Evolutionary conservation across 2,329 filamentous ascomycete genomes (phyloP), one percentile per base, ranked within the genome.

Genomic region (Cladosporium phlei): DNA sequence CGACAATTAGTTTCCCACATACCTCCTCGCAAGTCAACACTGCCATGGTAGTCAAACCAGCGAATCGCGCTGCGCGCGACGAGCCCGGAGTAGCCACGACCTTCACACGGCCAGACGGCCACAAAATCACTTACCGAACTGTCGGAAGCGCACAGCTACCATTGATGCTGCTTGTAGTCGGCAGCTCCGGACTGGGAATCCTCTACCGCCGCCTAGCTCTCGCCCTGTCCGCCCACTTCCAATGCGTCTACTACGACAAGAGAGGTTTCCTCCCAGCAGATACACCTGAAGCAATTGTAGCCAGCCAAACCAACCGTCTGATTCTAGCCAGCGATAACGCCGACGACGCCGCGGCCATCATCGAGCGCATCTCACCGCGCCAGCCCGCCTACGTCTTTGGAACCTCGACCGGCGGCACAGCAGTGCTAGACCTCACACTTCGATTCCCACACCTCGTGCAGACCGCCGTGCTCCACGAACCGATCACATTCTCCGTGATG

Each of bases 331-430:
- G 17, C 9, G 16, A 28, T 11, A 29, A 66, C 39, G 63, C 58
- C 27, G 56, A 65, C 38, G 64, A 66, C 46, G 57, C 62, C 10
- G 47, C 53, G 3, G 38, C 29, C 5, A 53, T 50, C n/a, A 46
- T 52, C 30, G 21, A 45, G 19, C 38, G 46, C 16, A 11, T 45
- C n/a, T 51, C 49, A 12, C 46, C 46, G 10, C 5, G 24, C 11
- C n/a, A 39, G 17, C 37, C 37, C 5, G 37, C 29, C 10, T 29
- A 27, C 37, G 37, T 39, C 14, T 39, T 39, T 22, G 37, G 37
- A 5, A 39, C 37, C 2, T 39, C 37, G 8, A 39, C 37, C 7
- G 37, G 37, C 17, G 37, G 24, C 6, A 21, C 25, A 7, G 25
- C 37, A 17, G 37, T 39, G 5, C 25, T 39, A 11, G 37, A 39